phyloP scores from a whole-genome alignment of 208 protist species.

The Acanthamoeba royreba region DNA sequence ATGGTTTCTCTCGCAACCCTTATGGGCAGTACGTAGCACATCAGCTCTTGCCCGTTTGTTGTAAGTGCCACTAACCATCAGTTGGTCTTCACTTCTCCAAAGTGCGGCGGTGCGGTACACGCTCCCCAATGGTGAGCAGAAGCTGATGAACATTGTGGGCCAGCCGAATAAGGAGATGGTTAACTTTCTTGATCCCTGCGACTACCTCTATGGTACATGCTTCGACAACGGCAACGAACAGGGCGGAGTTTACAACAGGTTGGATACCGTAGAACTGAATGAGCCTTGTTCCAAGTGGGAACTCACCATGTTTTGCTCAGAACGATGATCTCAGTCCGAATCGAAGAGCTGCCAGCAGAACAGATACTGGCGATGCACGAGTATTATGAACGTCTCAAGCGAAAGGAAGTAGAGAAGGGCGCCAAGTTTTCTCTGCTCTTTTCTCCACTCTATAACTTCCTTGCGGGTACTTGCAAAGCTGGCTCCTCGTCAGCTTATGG shows the following conservation, averaged over 20 bases:
- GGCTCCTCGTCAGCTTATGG: too few relatives aligned
- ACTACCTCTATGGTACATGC: slow-evolving; percentile 39
- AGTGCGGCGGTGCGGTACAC: slow-evolving; percentile 33
- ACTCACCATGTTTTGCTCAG: not conserved
- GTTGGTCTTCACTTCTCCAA: too few relatives aligned
- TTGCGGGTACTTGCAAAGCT: not conserved
- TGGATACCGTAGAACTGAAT: too few relatives aligned
- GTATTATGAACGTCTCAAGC: not conserved
- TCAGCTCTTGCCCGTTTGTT: not conserved
- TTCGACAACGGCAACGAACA: not conserved
- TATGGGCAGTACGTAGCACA: not conserved
- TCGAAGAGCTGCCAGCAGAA: not conserved
- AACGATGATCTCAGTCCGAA: slow-evolving; percentile 2
- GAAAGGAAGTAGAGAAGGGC: not conserved
- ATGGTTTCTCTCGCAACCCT: not conserved
- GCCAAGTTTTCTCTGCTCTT: slow-evolving; percentile 30
- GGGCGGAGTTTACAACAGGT: slow-evolving; percentile 35
- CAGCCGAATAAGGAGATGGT: slow-evolving; percentile 14
- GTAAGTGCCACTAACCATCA: not conserved
- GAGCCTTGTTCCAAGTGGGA: not conserved
- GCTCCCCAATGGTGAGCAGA: not conserved
- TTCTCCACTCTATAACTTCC: slow-evolving; percentile 16
- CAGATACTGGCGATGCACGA: slow-evolving; percentile 14
- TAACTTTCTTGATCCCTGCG: slow-evolving; percentile 12
- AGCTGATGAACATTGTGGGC: slow-evolving; percentile 39